Evolutionary conservation across 345 rosid species (phyloP).

Genomic region (Populus euphratica): DNA sequence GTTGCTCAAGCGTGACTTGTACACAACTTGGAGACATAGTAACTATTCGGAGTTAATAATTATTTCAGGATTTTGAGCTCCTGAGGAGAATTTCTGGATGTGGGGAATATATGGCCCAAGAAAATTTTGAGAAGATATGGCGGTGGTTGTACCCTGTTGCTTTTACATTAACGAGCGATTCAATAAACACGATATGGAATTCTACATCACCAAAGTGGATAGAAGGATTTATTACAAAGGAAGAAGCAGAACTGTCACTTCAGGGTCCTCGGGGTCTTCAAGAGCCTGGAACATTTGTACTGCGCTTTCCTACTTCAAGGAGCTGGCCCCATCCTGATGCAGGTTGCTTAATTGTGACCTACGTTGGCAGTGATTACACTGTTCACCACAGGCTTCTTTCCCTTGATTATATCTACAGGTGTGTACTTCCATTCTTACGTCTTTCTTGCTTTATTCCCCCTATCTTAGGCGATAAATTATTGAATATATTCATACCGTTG

Average conservation of each 20-base stretch:
- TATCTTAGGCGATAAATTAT: not conserved
- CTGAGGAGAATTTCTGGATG: conserved; percentile 79
- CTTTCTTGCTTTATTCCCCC: not conserved
- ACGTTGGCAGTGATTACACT: conserved; percentile 61
- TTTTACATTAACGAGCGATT: conserved; percentile 55
- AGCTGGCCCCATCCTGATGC: conserved; percentile 99
- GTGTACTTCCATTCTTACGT: not conserved
- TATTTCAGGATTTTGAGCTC: conserved; percentile 66
- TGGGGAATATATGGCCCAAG: conserved; percentile 70
- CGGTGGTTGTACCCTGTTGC: conserved; percentile 95
- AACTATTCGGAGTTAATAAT: not conserved
- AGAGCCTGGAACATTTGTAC: conserved; percentile 89
- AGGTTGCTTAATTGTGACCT: conserved; percentile 81
- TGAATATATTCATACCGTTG: not conserved
- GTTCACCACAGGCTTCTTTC: conserved; percentile 64
- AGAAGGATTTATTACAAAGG: conserved; percentile 91
- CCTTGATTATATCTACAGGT: conserved; percentile 61
- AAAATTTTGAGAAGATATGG: conserved; percentile 91
- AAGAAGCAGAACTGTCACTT: conserved; percentile 90
- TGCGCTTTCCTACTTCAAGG: conserved; percentile 91
- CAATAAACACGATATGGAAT: conserved; percentile 64
- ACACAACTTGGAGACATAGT: not conserved
- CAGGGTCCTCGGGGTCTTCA: conserved; percentile 61
- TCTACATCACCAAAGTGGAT: conserved; percentile 79
- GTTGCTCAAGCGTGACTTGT: not conserved